Conservation (phyloP, 306 rosid species). For the Hippophae gyantsensis region DNA sequence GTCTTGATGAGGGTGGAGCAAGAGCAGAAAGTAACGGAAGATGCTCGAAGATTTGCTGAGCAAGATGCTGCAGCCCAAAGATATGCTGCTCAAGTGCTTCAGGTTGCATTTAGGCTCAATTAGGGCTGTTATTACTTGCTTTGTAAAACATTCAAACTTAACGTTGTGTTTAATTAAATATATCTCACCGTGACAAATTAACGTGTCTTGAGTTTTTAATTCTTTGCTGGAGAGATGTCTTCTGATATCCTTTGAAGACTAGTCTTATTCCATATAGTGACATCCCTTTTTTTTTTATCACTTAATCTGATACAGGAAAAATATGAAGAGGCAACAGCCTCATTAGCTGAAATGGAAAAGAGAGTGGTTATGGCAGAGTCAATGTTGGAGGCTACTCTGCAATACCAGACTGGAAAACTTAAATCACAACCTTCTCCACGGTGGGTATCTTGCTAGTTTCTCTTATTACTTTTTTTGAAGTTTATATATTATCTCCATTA, state of each 20-base stretch:
- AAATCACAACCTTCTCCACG: conserved; percentile 80
- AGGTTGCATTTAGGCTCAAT: conserved; percentile 36
- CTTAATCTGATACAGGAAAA: conserved; percentile 49
- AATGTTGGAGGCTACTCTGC: conserved; percentile 96
- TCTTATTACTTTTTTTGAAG: background rate
- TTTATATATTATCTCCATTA: background rate
- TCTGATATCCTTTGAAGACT: too few relatives aligned
- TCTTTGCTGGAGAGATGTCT: too few relatives aligned
- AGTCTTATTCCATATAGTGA: conserved; percentile 4
- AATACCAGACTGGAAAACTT: conserved; percentile 89
- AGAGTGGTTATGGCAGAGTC: conserved; percentile 99
- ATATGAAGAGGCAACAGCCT: conserved; percentile 80
- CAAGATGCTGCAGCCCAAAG: conserved; percentile 97
- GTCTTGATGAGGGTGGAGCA: conserved; percentile 98
- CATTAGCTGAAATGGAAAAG: conserved; percentile 90
- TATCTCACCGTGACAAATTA: background rate
- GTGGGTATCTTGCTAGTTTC: conserved; percentile 25
- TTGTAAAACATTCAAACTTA: background rate
- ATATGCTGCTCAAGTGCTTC: conserved; percentile 91
- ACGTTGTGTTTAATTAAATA: background rate
- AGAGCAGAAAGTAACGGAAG: conserved; percentile 95
- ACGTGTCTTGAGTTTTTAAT: too few relatives aligned
- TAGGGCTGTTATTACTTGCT: background rate
- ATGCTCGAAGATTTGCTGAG: conserved; percentile 94
- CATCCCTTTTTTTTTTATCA: background rate